Conservation (phyloP, 768 basidiomycete genomes). For the Royoungia palumana region DNA sequence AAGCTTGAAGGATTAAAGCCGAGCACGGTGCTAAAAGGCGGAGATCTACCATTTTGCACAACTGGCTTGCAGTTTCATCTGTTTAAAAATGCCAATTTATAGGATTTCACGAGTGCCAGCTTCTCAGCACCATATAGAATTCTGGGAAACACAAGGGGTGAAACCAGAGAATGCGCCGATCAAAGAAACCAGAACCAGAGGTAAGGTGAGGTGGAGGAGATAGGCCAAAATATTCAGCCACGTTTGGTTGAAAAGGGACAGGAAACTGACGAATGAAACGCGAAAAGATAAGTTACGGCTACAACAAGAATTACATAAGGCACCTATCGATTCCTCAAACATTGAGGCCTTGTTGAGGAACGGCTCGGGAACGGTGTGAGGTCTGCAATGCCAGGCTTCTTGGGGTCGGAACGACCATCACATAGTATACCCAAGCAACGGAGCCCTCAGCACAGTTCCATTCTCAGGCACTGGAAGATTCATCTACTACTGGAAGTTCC, state of each 20-base stretch:
- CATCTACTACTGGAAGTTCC: no score
- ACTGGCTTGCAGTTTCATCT: neutral
- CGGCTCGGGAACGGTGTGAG: no score
- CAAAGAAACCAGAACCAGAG: neutral
- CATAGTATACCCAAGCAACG: no score
- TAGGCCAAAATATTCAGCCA: neutral
- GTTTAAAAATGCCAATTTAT: slow-evolving; percentile 11
- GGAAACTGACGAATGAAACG: neutral
- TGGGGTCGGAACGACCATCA: no score
- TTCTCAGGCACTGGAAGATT: no score
- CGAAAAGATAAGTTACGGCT: no score
- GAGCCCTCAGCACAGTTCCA: no score
- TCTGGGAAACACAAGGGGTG: neutral
- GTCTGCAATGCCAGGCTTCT: no score
- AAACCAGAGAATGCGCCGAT: neutral
- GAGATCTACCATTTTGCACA: slow-evolving; percentile 7
- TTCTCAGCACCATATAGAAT: neutral
- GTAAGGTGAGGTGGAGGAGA: neutral
- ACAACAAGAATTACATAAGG: no score
- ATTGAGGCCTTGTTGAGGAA: no score
- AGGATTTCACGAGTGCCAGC: slow-evolving; percentile 4
- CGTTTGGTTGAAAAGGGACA: neutral
- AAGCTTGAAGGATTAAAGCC: neutral
- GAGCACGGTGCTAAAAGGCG: slow-evolving; percentile 1
- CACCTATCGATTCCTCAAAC: no score